Percentiles rank a stretch among this genome's conserved stretches.
Evolutionary conservation across 768 basidiomycete species (phyloP).

Genomic region (Xerocomellus amylosporus): DNA sequence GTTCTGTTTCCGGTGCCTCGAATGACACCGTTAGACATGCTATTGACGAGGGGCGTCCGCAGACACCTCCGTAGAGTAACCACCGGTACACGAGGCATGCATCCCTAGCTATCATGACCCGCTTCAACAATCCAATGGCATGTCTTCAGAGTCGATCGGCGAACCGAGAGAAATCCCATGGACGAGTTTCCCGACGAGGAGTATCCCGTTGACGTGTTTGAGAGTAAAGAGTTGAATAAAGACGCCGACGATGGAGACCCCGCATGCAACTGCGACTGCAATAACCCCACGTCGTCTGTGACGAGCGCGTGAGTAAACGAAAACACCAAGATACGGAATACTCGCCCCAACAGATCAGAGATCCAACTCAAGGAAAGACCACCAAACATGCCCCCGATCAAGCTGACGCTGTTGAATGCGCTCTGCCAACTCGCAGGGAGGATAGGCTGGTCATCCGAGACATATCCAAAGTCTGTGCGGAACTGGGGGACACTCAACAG

Average conservation of each 20-base stretch:
- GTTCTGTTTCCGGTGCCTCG: conserved; percentile 22
- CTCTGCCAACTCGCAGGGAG: conserved; percentile 30
- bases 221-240: conserved; percentile 26
- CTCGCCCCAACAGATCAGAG: conserved; percentile 21
- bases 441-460: not conserved
- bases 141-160: not conserved
- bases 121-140: not conserved
- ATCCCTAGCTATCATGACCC: conserved; percentile 15
- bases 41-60: not conserved
- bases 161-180: conserved; percentile 27
- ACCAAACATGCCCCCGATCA: conserved; percentile 27
- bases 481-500: conserved; percentile 24
- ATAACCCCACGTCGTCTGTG: conserved; percentile 26
- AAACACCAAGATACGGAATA: too few species aligned
- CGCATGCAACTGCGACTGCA: conserved; percentile 20
- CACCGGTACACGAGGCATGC: conserved; percentile 24
- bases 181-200: conserved; percentile 26
- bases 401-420: conserved; percentile 26
- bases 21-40: conserved; percentile 27
- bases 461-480: conserved; percentile 26
- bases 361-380: conserved; percentile 26
- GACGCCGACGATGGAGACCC: conserved; percentile 20
- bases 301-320: not conserved
- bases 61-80: conserved; percentile 30
- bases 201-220: conserved; percentile 21